Evolutionary conservation across 345 rosid genomes (phyloP), one percentile per base, ranked within the genome.

Genomic region (Erodium maritimum): DNA sequence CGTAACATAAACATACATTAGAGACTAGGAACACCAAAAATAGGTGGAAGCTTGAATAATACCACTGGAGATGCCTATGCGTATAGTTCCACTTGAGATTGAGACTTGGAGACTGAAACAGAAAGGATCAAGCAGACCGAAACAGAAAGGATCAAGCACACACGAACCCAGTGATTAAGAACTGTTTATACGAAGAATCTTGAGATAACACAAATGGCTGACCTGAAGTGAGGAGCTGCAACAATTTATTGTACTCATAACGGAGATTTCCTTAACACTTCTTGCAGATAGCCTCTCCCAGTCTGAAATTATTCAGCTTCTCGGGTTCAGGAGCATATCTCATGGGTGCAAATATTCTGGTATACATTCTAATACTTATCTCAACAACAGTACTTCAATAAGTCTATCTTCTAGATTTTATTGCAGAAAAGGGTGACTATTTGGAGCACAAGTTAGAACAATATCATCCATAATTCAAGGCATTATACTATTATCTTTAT

Each of bases 401-500:
- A 42, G 48, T 42, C 14, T 16, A 42, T 42, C 14, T 42, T 42
- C 48, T 42, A 42, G 48, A 12, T 29, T 42, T 42, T 42, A 42
- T 42, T 42, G 48, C 48, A 42, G 17, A 7, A 7, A 42, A 29
- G 34, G 34, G 34, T 29, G 5, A 29, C 34, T 29, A 29, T n/a
- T 29, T 29, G 34, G 34, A 8, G 34, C 5, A 29, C 8, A 3
- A 29, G 34, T 29, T 29, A 10, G 12, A 42, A 42, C 48, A 42
- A 14, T 42, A 42, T 42, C 12, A 16, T 42, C 17, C 14, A 42
- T 42, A 42, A 57, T 46, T 64, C 18, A 65, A 65, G 63, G 59
- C 55, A 60, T 34, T 46, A 23, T 24, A 19, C 55, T 46, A 29
- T 29, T 29, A 45, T 54, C 55, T 48, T 69, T 55, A 20, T 61